Evolutionary conservation across 306 rosid species (phyloP), one percentile per base, ranked within the genome.

Genomic region (Acacia acuminata): DNA sequence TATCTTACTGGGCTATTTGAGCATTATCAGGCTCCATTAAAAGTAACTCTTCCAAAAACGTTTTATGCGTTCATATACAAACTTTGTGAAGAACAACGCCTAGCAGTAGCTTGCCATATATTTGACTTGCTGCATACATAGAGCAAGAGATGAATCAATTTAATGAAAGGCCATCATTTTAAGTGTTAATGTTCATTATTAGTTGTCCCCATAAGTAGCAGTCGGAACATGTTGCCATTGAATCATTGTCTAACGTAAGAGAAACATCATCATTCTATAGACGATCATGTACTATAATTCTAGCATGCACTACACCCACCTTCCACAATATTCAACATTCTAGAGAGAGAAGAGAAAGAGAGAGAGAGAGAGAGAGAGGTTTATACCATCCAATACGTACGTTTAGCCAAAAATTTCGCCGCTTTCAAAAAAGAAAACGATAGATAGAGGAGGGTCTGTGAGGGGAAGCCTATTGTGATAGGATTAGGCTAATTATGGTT

Each of bases 191-290:
- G 85, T 86, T 84, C 76, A 86, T 91, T 78, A 86, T 90, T 79
- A 81, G 87, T 79, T 90, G 87, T 85, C 88, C 82, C 85, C 87
- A 47, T 79, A 83, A 79, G 84, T 53, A 86, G 88, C 88, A 84
- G 81, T 47, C 30, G 67, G 24, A 75, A 82, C 85, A 84, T 86
- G 22, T 56, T 81, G 78, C 24, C 53, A 25, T 86, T 85, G 73
- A 77, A 83, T 53, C 43, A 64, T 75, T 86, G 90, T 84, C 53
- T 16, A 73, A 79, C 43, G 82, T 81, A 84, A 76, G 27, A 89
- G 83, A 80, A 82, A 81, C 94, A 92, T 60, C 88, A 94, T 90
- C 27, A 94, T 89, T 80, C 86, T 79, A 77, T 32, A 79, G 69
- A 47, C 20, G 85, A 88, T 86, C 82, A 88, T 84, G 88, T 76